Base-by-base conservation (phyloP, 1,139 yeast genomes). In the Scheffersomyces titani region DNA sequence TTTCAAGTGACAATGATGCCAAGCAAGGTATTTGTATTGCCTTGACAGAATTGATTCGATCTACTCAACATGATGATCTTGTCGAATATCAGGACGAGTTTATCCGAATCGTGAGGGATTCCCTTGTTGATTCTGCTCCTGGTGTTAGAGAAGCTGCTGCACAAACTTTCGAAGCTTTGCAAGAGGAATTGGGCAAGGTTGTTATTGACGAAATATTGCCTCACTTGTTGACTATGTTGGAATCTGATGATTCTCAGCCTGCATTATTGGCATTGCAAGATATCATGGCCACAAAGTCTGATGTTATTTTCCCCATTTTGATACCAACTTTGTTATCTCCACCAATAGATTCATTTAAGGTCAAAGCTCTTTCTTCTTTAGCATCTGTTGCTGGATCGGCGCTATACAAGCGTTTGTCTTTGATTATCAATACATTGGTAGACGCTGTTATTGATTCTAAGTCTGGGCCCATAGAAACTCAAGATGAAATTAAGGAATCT, bases 21-120 rank as follows among this genome's bases (percentile, higher is more conserved):
- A 91, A 90, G 70, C 97, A 93, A 76, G 99, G 99, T 78, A 92
- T 94, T 57, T 94, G 99, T 80, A 87, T 93, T 72, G 99, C 99
- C 7, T 79, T 93, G 57, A 85, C 88, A 51, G 98, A 93, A 70
- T 85, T 96, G 63, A 87, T 93, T 61, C 87, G 84, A 63, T 90
- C 97, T 0, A 85, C 97, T 3, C 81, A 86, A 19, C 73, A 77
- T 5, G 90, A 86, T 19, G 85, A 86, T 7, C 79, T 94, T 63
- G 76, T 72, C 20, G 85, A 84, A 63, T 89, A 86, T 73, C 92
- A 91, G 74, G 85, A 80, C 13, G 80, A 82, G 1, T 86, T 96
- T 66, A 88, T 93, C 63, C 80, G 80, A 46, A 90, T 93, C 63
- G 87, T 94, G 54, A 86, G 94, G 62, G 85, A 83, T 54, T 90